Base-by-base conservation (phyloP, 2,329 filamentous ascomycete genomes). In the Pseudocercospora vitis region DNA sequence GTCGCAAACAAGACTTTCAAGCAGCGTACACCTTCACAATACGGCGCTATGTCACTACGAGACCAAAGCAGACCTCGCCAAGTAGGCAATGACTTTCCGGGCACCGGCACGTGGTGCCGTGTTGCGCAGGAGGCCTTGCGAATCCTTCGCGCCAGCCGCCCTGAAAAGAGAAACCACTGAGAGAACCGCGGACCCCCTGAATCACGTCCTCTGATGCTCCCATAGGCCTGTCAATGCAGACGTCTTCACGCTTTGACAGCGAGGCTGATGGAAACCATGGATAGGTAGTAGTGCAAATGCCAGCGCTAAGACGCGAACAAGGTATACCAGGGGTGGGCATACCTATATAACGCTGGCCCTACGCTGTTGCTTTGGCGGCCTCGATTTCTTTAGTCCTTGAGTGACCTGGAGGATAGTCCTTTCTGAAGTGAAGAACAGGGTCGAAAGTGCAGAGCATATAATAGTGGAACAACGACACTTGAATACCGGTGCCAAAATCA, bases 401-500 rank as follows among this genome's bases (percentile, higher is more conserved):
- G n/a, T n/a, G n/a, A n/a, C n/a, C n/a, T n/a, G n/a, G n/a, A n/a
- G n/a, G n/a, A n/a, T n/a, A n/a, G n/a, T n/a, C n/a, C n/a, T n/a
- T n/a, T n/a, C n/a, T n/a, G n/a, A n/a, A n/a, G n/a, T n/a, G n/a
- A n/a, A n/a, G n/a, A n/a, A n/a, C n/a, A n/a, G n/a, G n/a, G n/a
- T n/a, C n/a, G n/a, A n/a, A n/a, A n/a, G n/a, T n/a, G n/a, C n/a
- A n/a, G n/a, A n/a, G n/a, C n/a, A n/a, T n/a, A n/a, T n/a, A n/a
- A n/a, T n/a, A n/a, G n/a, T n/a, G n/a, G n/a, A n/a, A n/a, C n/a
- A n/a, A n/a, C n/a, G n/a, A n/a, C n/a, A n/a, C n/a, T n/a, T n/a
- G n/a, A n/a, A n/a, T n/a, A n/a, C n/a, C n/a, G n/a, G n/a, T n/a
- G 26, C 19, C 18, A 31, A 48, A 42, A 48, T 19, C 9, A 51